Evolutionary conservation across 768 basidiomycete genomes (phyloP).

Genomic region (Phylloporus scabripes): DNA sequence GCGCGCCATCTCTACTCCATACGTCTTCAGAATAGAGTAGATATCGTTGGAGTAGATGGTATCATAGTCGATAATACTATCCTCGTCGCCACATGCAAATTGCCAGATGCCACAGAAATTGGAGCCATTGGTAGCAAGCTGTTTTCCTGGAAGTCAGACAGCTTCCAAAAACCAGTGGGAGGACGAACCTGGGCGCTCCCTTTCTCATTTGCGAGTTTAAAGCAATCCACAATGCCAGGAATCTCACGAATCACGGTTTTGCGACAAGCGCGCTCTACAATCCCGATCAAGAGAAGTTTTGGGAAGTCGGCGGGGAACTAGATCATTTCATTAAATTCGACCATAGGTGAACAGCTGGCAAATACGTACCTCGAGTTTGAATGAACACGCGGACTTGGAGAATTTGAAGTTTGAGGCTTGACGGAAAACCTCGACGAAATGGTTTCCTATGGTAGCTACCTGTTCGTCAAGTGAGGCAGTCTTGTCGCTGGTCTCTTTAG

Average conservation of each 20-base stretch:
- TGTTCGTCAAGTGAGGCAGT: constrained; percentile 35
- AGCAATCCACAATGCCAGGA: constrained; percentile 81
- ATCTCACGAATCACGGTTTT: constrained; percentile 87
- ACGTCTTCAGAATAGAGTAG: constrained; percentile 82
- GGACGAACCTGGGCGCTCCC: constrained; percentile 41
- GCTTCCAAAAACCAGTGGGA: neutral
- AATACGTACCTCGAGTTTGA: constrained; percentile 74
- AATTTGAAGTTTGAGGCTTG: constrained; percentile 73
- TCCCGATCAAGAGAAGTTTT: constrained; percentile 89
- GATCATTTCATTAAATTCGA: neutral
- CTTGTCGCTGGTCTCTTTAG: constrained; percentile 20
- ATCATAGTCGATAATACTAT: constrained; percentile 67
- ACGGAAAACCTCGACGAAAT: constrained; percentile 54
- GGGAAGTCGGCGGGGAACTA: constrained; percentile 87
- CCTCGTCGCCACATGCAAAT: constrained; percentile 48
- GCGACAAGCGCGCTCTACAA: constrained; percentile 83
- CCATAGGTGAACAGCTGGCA: neutral
- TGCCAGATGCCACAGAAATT: constrained; percentile 90
- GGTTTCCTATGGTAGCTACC: constrained; percentile 40
- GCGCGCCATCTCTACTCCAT: constrained; percentile 96
- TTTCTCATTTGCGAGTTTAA: constrained; percentile 54
- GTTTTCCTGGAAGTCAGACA: constrained; percentile 3
- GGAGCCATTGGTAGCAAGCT: constrained; percentile 89
- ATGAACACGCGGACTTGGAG: constrained; percentile 58
- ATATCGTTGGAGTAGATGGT: constrained; percentile 93